phyloP scores from a whole-genome alignment of 108 stramenopile species.

The Skeletonema marinoi region DNA sequence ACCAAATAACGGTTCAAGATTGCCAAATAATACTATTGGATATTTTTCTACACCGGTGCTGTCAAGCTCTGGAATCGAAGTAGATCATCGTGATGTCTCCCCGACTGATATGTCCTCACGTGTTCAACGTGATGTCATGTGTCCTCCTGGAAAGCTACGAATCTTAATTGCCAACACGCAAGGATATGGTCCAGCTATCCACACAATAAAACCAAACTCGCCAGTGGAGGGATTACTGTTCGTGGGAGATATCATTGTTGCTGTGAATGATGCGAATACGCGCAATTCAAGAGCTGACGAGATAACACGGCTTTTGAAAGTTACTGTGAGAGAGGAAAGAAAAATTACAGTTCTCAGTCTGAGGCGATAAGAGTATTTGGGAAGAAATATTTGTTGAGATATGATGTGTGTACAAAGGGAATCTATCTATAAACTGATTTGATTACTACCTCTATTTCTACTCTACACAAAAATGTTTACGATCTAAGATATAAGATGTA shows the following conservation, averaged over 20 bases:
- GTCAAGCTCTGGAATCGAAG: not conserved
- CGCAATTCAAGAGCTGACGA: slow-evolving; percentile 71
- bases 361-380: not conserved
- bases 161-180: slow-evolving; percentile 54
- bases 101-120: not conserved
- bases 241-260: slow-evolving; percentile 79
- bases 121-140: slow-evolving; percentile 50
- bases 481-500: not conserved
- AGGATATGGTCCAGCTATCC: slow-evolving; percentile 45
- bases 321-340: slow-evolving; percentile 53
- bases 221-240: slow-evolving; percentile 73
- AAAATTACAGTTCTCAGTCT: slow-evolving; percentile 75
- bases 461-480: too few species aligned
- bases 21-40: not conserved
- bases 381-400: not conserved
- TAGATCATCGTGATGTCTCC: not conserved
- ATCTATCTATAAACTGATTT: not conserved
- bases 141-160: slow-evolving; percentile 68
- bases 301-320: slow-evolving; percentile 75
- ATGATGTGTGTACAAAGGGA: not conserved
- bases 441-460: not conserved
- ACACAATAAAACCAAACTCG: slow-evolving; percentile 60
- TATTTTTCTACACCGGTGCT: not conserved
- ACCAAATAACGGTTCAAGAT: not conserved
- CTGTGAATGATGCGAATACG: slow-evolving; percentile 79